These are phyloP conservation scores for Jasminum sambac DNA, from an alignment of 257 asterid species.

Conservation along the genomic window DNA sequence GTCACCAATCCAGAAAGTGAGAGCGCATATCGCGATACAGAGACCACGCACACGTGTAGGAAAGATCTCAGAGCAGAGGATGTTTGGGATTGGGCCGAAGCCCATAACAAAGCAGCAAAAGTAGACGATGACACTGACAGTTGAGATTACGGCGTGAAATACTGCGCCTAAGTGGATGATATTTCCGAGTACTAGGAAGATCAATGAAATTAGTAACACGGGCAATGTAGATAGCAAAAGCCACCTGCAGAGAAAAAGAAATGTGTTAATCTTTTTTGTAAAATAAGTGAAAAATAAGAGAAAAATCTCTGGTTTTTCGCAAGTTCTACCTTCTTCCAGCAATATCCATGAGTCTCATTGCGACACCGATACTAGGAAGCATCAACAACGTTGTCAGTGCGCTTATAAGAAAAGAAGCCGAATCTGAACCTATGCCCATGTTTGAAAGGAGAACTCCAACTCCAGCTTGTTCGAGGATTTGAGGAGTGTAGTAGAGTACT, in stretches of 20 bases:
- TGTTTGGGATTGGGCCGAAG: slow-evolving; percentile 93
- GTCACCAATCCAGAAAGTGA: slow-evolving; percentile 84
- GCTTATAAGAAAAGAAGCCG: slow-evolving; percentile 85
- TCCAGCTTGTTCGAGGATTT: slow-evolving; percentile 97
- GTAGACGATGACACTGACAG: slow-evolving; percentile 73
- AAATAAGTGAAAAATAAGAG: no score
- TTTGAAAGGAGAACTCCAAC: slow-evolving; percentile 80
- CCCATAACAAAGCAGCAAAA: slow-evolving; percentile 94
- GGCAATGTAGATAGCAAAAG: slow-evolving; percentile 83
- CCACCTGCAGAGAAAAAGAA: slow-evolving; percentile 52
- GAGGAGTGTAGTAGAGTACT: slow-evolving; percentile 95
- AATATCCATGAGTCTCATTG: slow-evolving; percentile 91
- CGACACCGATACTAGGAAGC: slow-evolving; percentile 97
- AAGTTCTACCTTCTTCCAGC: slow-evolving; percentile 86
- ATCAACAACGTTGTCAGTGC: slow-evolving; percentile 77
- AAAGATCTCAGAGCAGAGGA: slow-evolving; percentile 92
- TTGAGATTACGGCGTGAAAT: slow-evolving; percentile 70
- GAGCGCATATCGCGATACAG: slow-evolving; percentile 95
- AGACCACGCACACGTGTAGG: slow-evolving; percentile 94
- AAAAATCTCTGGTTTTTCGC: neutral
- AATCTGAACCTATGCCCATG: slow-evolving; percentile 74
- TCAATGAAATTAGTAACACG: slow-evolving; percentile 55
- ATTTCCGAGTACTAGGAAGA: slow-evolving; percentile 65
- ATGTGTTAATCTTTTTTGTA: no score
- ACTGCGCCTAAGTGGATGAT: slow-evolving; percentile 52